phyloP scores from a whole-genome alignment of 495 filamentous ascomycete species.

The Talaromyces wortmannii region DNA sequence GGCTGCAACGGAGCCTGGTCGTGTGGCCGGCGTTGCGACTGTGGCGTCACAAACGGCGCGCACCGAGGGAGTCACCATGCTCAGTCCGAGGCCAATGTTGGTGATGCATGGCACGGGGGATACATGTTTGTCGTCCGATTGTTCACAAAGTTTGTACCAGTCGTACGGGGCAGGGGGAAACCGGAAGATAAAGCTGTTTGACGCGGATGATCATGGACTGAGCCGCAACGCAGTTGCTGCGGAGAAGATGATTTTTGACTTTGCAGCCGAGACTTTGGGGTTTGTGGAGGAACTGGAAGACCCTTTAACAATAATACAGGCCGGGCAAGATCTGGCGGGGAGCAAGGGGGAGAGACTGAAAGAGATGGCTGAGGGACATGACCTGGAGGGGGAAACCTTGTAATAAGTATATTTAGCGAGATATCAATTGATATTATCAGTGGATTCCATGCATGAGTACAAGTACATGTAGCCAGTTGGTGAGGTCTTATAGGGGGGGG shows the following conservation, averaged over 20 bases:
- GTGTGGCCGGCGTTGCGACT: conserved; percentile 28
- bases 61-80: conserved; percentile 78
- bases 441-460: no score
- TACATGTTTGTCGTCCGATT: conserved; percentile 17
- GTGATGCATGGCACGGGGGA: conserved; percentile 33
- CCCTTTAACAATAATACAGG: conserved; percentile 18
- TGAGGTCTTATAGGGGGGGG: neutral
- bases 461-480: neutral
- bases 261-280: conserved; percentile 16
- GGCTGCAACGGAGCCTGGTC: conserved; percentile 18
- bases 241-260: conserved; percentile 28
- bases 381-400: conserved; percentile 16
- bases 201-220: conserved; percentile 34
- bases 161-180: conserved; percentile 25
- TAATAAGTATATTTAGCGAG: neutral
- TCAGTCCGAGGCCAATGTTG: conserved; percentile 25
- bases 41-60: conserved; percentile 56
- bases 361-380: conserved; percentile 19
- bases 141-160: conserved; percentile 27
- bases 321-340: conserved; percentile 22
- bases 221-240: conserved; percentile 21
- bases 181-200: conserved; percentile 30
- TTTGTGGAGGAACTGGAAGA: conserved; percentile 18
- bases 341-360: conserved; percentile 22
- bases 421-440: no score